Evolutionary conservation across 306 rosid genomes (phyloP), one percentile per base, ranked within the genome.

Genomic region (Senna tora): DNA sequence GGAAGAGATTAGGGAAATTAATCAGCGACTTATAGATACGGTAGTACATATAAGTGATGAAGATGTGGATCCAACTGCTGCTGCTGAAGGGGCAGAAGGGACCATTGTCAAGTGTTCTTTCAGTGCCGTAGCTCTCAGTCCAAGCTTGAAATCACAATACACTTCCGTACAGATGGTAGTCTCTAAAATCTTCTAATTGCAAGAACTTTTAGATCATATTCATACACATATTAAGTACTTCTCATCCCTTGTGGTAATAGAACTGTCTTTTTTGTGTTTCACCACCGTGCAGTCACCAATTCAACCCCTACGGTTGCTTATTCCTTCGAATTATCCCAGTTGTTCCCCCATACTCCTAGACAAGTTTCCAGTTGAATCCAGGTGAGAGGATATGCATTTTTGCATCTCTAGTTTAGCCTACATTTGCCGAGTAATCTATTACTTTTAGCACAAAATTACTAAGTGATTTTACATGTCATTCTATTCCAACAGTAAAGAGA

Each of bases 1-100:
- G 81, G 97, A 95, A 82, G 99, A 95, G 87, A 91, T 95, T 60
- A 79, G 87, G 83, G 96, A 89, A 78, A 90, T 95, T 81, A 95
- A 95, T 84, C 93, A 84, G 65, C 82, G 89, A 38, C 99, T 95
- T 71, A 95, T 95, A 21, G 97, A 95, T 83, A 95, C 96, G 2
- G 90, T 91, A 41, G 92, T 95, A 34, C 90, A 83, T 72, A 79
- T 88, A 74, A 91, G 95, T 76, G 88, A 91, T 49, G 97, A 95
- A 83, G 96, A 89, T 39, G 92, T 87, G 60, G 96, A 91, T 81
- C 90, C 93, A 74, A 84, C 91, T 58, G 86, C 88, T 5, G 96
- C 89, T 76, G 84, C 86, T 74, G 95, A 82, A 73, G 92, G 95
- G 53, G 86, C 92, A 39, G 97, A 88, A 77, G 99, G 99, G 61